Evolutionary conservation across 2,329 filamentous ascomycete species (phyloP), one percentile per base, ranked within the genome.

Genomic region (Coleophoma cylindrospora): DNA sequence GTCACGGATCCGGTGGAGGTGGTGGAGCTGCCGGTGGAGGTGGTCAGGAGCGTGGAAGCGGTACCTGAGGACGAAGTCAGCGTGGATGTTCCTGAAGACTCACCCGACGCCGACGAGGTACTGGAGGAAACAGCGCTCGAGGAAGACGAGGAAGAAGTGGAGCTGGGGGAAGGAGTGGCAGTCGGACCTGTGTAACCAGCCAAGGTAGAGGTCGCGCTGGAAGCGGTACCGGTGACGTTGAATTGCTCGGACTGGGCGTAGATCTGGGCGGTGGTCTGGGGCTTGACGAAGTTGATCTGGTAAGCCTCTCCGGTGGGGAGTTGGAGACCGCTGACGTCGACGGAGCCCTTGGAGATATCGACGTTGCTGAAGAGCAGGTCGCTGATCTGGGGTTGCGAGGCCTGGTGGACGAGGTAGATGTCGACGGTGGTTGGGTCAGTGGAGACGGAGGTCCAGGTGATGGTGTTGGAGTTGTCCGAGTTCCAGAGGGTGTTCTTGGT

Each of bases 211-310:
- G 45, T 47, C 19, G 45, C 45, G 10, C 17, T 32, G 13, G 34
- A 2, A 21, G 33, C 45, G 9, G 19, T 32, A n/a, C 45, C 45
- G 21, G 45, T 47, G 5, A 47, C 45, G 45, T 47, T 47, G 34
- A 47, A 47, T 14, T 37, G 33, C n/a, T 47, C n/a, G 15, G 45
- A 47, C 37, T 47, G 45, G 37, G 45, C 45, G 19, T 37, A 38
- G 15, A 47, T 47, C 34, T 47, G 45, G 5, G 36, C 10, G 11
- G 14, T 11, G 33, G 21, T 47, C 17, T 47, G 8, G 13, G 34
- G 45, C 33, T 36, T 38, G 45, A 47, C 45, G 13, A 47, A 47
- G 45, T 47, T 47, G 45, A 47, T 47, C 34, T 47, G 45, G 45
- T 47, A 47, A 13, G 45, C 33, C 5, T 34, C n/a, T 17, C 45